Evolutionary conservation across 164 flowering plant species (phyloP).

Genomic region (Taxillus chinensis): DNA sequence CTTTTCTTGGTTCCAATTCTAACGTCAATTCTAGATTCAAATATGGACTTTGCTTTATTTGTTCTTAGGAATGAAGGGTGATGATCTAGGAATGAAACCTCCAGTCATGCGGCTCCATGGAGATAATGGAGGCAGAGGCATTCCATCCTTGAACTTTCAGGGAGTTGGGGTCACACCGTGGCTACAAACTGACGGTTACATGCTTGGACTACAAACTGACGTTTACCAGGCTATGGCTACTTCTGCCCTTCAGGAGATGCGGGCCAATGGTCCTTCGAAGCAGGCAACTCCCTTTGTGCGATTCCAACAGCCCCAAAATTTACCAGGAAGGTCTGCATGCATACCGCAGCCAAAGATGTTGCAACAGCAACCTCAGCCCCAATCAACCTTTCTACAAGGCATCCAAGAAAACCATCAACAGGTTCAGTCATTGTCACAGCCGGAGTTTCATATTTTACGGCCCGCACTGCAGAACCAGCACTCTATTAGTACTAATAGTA

Average conservation of each 20-base stretch:
- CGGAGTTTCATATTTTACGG: slow-evolving; percentile 18
- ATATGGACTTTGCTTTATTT: not conserved
- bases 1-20: too few species aligned
- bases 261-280: slow-evolving; percentile 50
- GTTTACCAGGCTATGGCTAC: slow-evolving; percentile 83
- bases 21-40: too few species aligned
- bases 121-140: slow-evolving; percentile 53
- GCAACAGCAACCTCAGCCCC: slow-evolving; percentile 49
- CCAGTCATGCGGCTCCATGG: slow-evolving; percentile 79
- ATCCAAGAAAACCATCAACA: slow-evolving; percentile 37
- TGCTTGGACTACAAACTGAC: slow-evolving; percentile 68
- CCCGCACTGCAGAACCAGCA: slow-evolving; percentile 27
- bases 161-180: slow-evolving; percentile 67
- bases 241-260: slow-evolving; percentile 78
- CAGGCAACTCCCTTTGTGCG: slow-evolving; percentile 41
- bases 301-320: slow-evolving; percentile 53
- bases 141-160: slow-evolving; percentile 70
- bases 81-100: slow-evolving; percentile 66
- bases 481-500: slow-evolving; percentile 11
- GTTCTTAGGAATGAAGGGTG: slow-evolving; percentile 49
- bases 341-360: slow-evolving; percentile 52
- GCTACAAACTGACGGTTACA: slow-evolving; percentile 83
- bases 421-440: slow-evolving; percentile 13
- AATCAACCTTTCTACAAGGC: slow-evolving; percentile 35
- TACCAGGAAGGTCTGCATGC: slow-evolving; percentile 30